Evolutionary conservation across 192 early-diverging fungal species (phyloP), one percentile per base, ranked within the genome.

Genomic region (Coemansia sp.): DNA sequence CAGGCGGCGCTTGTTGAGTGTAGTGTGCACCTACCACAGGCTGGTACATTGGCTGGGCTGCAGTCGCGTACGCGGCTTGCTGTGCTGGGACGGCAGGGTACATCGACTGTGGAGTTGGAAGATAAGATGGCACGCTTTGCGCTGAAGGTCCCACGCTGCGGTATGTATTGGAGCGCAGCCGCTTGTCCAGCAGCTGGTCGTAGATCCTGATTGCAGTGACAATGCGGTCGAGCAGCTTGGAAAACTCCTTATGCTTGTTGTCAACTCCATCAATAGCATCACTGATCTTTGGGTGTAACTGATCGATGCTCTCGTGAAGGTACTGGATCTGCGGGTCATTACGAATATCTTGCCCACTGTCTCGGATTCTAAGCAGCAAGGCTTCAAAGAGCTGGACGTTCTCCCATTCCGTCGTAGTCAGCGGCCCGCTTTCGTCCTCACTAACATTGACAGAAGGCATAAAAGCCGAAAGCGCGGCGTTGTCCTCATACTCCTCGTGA

Each of bases 331-430:
- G 93, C 6, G 88, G 87, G 62, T 95, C 88, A 53, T 87, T 83
- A 32, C 82, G 80, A 27, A 96, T 87, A 57, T 90, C 92, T 34
- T 91, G 90, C 1, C 94, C 93, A n/a, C 85, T 86, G 27, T 86
- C 85, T 57, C 92, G 92, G 27, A 95, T 88, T 51, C 90, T 82
- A 42, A 93, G 90, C 60, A 99, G 86, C 11, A 98, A 83, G 14
- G 94, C 87, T 32, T 93, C 86, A 62, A 99, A 99, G 10, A 97
- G 69, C 73, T 92, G 87, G 34, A 99, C 89, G 41, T 95, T 97
- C 70, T 98, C 94, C 48, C 89, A 86, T 74, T 99, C 95, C 8
- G 89, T 86, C 1, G 78, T 62, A 25, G 89, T 85, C 64, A 99
- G 69, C 46, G 94, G 92, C 46, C 90, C 77, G 5, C 71, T 46